Evolutionary conservation across 129 eudicot species (phyloP), one percentile per base, ranked within the genome.

Genomic region (Heracleum sosnowskyi): DNA sequence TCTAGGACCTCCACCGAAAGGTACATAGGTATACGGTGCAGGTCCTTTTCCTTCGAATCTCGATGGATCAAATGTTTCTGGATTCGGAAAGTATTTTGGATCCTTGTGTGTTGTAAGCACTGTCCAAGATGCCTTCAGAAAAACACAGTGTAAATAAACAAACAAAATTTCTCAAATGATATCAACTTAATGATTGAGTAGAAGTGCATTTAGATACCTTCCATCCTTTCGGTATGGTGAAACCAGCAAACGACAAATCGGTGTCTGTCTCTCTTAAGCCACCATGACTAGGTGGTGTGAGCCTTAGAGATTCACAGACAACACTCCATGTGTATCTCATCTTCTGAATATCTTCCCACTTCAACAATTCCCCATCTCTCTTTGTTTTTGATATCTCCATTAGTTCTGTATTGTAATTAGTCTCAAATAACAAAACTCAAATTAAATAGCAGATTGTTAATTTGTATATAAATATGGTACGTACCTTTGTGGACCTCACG

Each of bases 401-500:
- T 51, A 47, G 78, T 34, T 75, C 78, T 75, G 66, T 57, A 24
- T 57, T 24, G 64, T 55, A 24, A 7, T 24, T 46, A 0, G 5
- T 37, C 39, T 36, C 39, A 36, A 36, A 36, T 36, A 36, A 36
- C 4, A 36, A 36, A 36, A 36, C 4, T 2, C 39, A 36, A 36
- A 36, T 1, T 0, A 2, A 36, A n/a, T n/a, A n/a, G n/a, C n/a
- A n/a, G n/a, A n/a, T n/a, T n/a, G n/a, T n/a, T n/a, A n/a, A n/a
- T n/a, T n/a, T n/a, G n/a, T n/a, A n/a, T n/a, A n/a, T n/a, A n/a
- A n/a, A n/a, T n/a, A n/a, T n/a, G n/a, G n/a, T n/a, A n/a, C n/a
- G 33, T 83, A 86, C 90, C 90, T 80, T 73, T 57, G 15, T 55
- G 73, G 37, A 86, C 90, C 53, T 79, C 45, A 1, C 79, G n/a